Percentiles rank a stretch among this genome's conserved stretches.
These are phyloP conservation scores for Verbena officinalis DNA, from an alignment of 257 asterid genomes.

Conservation along the genomic window DNA sequence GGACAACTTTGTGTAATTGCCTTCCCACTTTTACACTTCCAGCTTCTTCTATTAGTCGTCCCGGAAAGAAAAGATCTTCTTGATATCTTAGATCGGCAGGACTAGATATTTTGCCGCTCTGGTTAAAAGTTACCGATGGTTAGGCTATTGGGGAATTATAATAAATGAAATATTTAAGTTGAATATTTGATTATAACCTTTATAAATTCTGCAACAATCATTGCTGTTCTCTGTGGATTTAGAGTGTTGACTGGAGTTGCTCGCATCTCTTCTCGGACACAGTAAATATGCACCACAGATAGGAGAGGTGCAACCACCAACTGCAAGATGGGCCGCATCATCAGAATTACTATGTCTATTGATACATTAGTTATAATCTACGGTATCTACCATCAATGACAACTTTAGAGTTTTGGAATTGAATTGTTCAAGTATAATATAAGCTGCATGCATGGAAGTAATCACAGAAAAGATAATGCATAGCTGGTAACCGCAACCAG, in stretches of 20 bases:
- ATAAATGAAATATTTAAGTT: conserved; percentile 13
- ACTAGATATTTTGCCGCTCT: conserved; percentile 75
- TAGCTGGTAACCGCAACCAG: too few species aligned
- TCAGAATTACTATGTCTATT: conserved; percentile 4
- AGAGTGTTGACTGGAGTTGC: conserved; percentile 96
- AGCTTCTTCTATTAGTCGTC: conserved; percentile 79
- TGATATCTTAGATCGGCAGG: conserved; percentile 91
- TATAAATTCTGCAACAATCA: conserved; percentile 80
- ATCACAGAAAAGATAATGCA: neutral
- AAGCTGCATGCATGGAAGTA: neutral
- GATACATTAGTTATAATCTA: neutral
- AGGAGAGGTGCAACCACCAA: conserved; percentile 81
- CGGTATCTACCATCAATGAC: neutral
- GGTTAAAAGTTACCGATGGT: conserved; percentile 24
- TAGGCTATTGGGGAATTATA: conserved; percentile 12
- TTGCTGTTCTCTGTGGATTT: conserved; percentile 94
- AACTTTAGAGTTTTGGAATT: neutral
- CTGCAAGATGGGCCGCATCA: conserved; percentile 48
- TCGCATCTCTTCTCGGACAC: conserved; percentile 91
- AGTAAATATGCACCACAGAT: conserved; percentile 66
- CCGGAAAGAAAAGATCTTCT: conserved; percentile 88
- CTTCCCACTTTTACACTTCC: conserved; percentile 90
- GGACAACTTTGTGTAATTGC: conserved; percentile 60
- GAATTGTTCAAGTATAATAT: neutral
- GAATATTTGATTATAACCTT: conserved; percentile 50